Conservation (phyloP, 306 rosid genomes). For the Sicyos baderoa region DNA sequence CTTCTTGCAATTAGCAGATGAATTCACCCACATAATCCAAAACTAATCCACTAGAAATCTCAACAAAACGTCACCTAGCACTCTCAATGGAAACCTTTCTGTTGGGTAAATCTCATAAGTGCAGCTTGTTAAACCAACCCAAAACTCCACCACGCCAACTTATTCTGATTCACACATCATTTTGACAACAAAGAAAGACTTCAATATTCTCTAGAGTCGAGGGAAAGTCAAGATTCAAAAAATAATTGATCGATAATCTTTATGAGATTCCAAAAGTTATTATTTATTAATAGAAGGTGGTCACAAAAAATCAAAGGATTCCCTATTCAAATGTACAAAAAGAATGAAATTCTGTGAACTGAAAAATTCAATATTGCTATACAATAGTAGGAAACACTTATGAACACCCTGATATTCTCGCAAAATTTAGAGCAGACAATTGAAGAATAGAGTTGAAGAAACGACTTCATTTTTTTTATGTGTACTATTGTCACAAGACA, state of each 20-base stretch:
- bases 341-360: background rate
- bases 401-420: background rate
- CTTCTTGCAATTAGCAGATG: background rate
- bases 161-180: background rate
- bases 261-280: background rate
- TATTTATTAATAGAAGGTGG: background rate
- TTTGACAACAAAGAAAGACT: background rate
- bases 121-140: conserved; percentile 1
- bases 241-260: background rate
- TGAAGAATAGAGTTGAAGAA: background rate
- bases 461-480: no score
- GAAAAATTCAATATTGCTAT: background rate
- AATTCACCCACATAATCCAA: conserved; percentile 9
- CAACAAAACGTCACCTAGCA: background rate
- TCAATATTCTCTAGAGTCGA: no score
- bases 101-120: conserved; percentile 1
- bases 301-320: no score
- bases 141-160: background rate
- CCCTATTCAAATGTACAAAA: background rate
- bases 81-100: background rate
- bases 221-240: no score
- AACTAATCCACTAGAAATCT: background rate
- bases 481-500: no score
- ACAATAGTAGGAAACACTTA: background rate
- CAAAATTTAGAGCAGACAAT: background rate